These are phyloP conservation scores for Auxenochlorella pyrenoidosa DNA, from an alignment of 139 green algal genomes.

Conservation along the genomic window DNA sequence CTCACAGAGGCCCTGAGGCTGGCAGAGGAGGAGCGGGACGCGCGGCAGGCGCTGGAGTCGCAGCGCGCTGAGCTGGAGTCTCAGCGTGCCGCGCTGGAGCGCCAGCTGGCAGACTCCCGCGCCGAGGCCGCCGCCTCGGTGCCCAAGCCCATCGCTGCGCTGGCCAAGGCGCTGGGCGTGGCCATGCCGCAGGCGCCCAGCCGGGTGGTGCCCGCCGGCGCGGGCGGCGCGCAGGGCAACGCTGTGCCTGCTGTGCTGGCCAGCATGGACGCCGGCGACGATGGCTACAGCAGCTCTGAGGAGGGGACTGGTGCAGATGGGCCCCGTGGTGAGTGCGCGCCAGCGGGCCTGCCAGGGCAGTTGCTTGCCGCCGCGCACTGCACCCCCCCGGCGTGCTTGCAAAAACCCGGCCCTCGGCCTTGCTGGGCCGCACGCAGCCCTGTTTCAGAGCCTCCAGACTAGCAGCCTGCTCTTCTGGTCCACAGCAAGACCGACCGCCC, in stretches of 20 bases:
- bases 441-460: too few species aligned
- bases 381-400: too few species aligned
- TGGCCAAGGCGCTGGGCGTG: not conserved
- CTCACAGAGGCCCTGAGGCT: not conserved
- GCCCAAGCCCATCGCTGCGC: constrained; percentile 8
- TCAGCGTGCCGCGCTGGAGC: constrained; percentile 5
- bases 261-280: not conserved
- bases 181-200: not conserved
- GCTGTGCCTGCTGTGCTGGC: not conserved
- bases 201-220: not conserved
- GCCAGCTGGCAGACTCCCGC: not conserved
- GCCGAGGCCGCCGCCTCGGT: not conserved
- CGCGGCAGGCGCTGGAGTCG: not conserved
- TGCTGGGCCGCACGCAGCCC: too few species aligned
- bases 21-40: not conserved
- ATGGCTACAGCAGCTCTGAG: not conserved
- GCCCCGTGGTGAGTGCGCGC: not conserved
- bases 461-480: too few species aligned
- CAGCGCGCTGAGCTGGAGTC: constrained; percentile 5
- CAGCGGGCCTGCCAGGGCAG: too few species aligned
- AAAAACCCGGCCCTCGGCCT: too few species aligned
- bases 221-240: not conserved
- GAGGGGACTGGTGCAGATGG: not conserved
- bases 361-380: too few species aligned
- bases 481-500: too few species aligned